Conservation (phyloP, 306 rosid genomes). For the Vigna unguiculata region DNA sequence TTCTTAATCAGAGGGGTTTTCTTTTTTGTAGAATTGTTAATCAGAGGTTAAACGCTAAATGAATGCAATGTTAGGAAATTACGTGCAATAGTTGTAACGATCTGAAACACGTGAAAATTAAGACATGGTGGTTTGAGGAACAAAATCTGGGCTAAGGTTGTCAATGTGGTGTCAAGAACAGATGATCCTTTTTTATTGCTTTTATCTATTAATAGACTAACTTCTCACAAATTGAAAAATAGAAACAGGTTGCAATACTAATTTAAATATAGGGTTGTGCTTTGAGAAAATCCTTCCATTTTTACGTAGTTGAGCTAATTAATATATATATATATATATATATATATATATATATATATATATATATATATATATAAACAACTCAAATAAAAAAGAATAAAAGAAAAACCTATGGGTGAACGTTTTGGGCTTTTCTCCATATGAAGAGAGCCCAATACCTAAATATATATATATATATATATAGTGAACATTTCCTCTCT, state of each 20-base stretch:
- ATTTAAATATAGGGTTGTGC: slow-evolving; percentile 32
- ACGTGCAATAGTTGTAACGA: slow-evolving; percentile 1
- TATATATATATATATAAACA: not conserved
- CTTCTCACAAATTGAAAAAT: slow-evolving; percentile 33
- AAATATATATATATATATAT: no score
- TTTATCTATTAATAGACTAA: slow-evolving; percentile 50
- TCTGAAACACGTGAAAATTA: slow-evolving; percentile 36
- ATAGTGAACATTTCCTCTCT: not conserved
- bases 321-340: no score
- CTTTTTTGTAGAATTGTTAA: not conserved
- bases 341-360: no score
- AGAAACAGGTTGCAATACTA: slow-evolving; percentile 31
- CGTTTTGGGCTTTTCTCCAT: no score
- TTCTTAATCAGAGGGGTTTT: not conserved
- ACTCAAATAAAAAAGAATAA: not conserved
- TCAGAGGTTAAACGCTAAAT: slow-evolving; percentile 4
- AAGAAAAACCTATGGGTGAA: no score
- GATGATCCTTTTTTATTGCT: slow-evolving; percentile 25
- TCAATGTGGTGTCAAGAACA: slow-evolving; percentile 47
- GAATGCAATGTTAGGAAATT: slow-evolving; percentile 29
- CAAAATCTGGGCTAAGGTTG: slow-evolving; percentile 38
- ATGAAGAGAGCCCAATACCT: no score
- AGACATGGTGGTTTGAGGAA: slow-evolving; percentile 33
- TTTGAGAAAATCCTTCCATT: slow-evolving; percentile 3
- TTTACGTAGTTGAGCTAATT: not conserved